phyloP scores from a whole-genome alignment of 31 red algal species.

The Asparagopsis taxiformis region DNA sequence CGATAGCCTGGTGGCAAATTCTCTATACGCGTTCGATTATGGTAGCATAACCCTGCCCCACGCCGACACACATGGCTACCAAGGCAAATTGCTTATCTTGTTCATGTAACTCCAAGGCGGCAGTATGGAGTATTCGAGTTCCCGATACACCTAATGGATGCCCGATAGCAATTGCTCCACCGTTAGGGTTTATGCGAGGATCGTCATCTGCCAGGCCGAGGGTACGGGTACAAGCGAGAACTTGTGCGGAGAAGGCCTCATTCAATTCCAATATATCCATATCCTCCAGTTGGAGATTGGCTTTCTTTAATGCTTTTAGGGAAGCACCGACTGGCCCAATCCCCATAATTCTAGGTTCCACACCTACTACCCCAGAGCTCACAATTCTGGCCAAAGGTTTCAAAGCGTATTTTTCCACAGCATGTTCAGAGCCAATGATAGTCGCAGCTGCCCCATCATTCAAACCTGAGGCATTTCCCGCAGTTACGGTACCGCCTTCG shows the following conservation, averaged over 20 bases:
- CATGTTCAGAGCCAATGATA: slow-evolving; percentile 33
- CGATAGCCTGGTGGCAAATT: too few species aligned
- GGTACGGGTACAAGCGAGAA: slow-evolving; percentile 2
- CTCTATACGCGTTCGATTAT: too few species aligned
- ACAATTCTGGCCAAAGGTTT: slow-evolving; percentile 61
- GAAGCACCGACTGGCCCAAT: slow-evolving; percentile 61
- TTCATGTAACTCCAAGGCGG: too few species aligned
- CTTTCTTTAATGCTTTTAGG: slow-evolving; percentile 27
- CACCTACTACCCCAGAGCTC: slow-evolving; percentile 34
- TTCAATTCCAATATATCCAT: slow-evolving; percentile 80
- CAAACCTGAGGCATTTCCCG: slow-evolving; percentile 67
- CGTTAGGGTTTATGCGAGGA: too few species aligned
- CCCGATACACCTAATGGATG: too few species aligned
- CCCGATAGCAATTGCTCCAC: too few species aligned
- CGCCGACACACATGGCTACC: too few species aligned
- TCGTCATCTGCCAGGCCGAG: slow-evolving; percentile 29
- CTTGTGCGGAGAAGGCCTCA: slow-evolving; percentile 76
- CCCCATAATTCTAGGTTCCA: slow-evolving; percentile 43
- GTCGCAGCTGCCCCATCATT: slow-evolving; percentile 78
- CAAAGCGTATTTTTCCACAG: slow-evolving; percentile 17
- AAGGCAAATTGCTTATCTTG: too few species aligned
- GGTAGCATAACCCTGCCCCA: too few species aligned
- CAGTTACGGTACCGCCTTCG: slow-evolving; percentile 77
- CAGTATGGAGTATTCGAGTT: too few species aligned
- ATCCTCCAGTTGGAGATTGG: slow-evolving; percentile 19